Evolutionary conservation across 2,329 filamentous ascomycete genomes (phyloP).

Genomic region (Pyricularia sp.): DNA sequence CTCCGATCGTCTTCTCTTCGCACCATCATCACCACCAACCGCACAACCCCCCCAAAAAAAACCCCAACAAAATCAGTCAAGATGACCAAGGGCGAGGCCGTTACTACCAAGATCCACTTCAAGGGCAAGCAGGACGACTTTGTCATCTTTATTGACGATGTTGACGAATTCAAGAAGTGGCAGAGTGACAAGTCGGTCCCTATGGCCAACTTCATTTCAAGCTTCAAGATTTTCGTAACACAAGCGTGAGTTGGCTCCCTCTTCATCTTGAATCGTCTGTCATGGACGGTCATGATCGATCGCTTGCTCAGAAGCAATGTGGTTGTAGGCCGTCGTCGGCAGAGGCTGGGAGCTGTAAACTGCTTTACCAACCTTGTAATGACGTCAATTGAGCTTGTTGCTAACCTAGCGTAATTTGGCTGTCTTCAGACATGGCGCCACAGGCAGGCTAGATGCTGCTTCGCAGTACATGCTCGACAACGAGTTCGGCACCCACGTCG

Average conservation of each 20-base stretch:
- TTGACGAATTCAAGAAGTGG: constrained; percentile 65
- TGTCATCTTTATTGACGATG: constrained; percentile 45
- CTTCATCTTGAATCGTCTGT: neutral
- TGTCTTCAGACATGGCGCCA: constrained; percentile 59
- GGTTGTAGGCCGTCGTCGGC: neutral
- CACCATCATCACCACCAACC: constrained; percentile 3
- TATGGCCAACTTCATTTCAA: constrained; percentile 12
- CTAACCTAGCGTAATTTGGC: constrained; percentile 3
- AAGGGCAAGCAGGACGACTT: constrained; percentile 52
- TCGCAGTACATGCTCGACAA: constrained; percentile 63
- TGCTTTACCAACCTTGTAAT: neutral
- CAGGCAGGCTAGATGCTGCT: constrained; percentile 66
- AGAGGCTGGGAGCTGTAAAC: neutral
- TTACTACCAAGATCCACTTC: constrained; percentile 70
- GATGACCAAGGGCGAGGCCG: constrained; percentile 61
- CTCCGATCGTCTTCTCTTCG: neutral
- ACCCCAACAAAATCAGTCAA: constrained; percentile 15
- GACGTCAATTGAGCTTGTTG: neutral
- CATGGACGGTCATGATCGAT: neutral
- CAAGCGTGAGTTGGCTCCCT: constrained; percentile 57
- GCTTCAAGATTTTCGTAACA: constrained; percentile 82
- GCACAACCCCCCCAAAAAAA: neutral
- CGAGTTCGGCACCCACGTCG: constrained; percentile 72
- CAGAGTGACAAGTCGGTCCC: constrained; percentile 24
- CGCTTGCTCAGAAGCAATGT: neutral